Evolutionary conservation across 371 early-diverging fungal species (phyloP).

Genomic region (Mortierella sp.): DNA sequence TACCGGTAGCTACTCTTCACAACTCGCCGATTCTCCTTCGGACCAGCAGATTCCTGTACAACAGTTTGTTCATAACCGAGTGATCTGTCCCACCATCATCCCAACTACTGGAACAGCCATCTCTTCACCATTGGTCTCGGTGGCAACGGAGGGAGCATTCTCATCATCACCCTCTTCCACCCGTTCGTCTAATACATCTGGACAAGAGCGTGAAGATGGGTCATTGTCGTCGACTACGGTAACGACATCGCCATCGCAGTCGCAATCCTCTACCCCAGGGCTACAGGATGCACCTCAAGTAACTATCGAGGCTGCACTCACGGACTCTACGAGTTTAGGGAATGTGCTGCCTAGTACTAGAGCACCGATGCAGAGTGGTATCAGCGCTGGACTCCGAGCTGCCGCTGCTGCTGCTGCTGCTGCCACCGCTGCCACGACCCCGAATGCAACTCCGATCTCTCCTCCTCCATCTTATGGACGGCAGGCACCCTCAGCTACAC

Average conservation of each 20-base stretch:
- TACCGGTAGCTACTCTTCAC: constrained; percentile 14
- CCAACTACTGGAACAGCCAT: constrained; percentile 41
- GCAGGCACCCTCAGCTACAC: neutral
- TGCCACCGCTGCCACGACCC: too few relatives aligned
- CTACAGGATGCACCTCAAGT: neutral
- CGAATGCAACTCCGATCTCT: neutral
- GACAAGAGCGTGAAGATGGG: neutral
- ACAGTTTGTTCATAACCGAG: constrained; percentile 44
- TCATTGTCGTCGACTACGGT: constrained; percentile 19
- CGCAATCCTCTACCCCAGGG: constrained; percentile 9
- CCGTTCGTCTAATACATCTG: constrained; percentile 3
- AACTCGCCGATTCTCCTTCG: constrained; percentile 1
- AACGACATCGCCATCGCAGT: too few relatives aligned
- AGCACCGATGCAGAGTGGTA: constrained; percentile 30
- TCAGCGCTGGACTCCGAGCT: constrained; percentile 44
- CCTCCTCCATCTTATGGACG: constrained; percentile 37
- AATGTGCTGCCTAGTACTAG: neutral
- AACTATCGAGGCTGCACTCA: neutral
- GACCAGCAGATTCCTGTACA: constrained; percentile 6
- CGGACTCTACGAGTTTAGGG: too few relatives aligned
- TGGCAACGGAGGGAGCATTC: neutral
- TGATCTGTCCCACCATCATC: constrained; percentile 20
- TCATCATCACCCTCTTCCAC: constrained; percentile 17
- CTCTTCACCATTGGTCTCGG: neutral
- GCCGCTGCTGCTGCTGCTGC: constrained; percentile 33